Evolutionary conservation across 208 protist genomes (phyloP), one percentile per base, ranked within the genome.

Genomic region (Acanthamoeba polyphaga): DNA sequence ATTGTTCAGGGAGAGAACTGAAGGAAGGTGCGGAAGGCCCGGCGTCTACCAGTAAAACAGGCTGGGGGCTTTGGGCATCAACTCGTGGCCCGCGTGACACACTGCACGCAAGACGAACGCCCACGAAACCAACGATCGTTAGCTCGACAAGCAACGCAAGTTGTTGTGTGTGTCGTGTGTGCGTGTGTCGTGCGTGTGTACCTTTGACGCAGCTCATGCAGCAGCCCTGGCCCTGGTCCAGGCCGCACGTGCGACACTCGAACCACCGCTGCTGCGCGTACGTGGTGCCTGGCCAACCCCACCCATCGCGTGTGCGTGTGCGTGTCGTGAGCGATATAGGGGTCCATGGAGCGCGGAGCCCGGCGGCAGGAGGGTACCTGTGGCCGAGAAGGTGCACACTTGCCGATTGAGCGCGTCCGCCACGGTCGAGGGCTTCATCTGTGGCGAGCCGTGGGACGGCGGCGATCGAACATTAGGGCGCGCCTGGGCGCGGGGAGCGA

Each of bases 11-110:
- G 70, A 78, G n/a, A 15, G 34, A 2, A 8, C 4, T 2, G 43
- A 49, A 10, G 2, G 43, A 5, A 3, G 43, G 43, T 49, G 43
- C 43, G 2, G 46, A 0, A 74, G 13, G 29, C 29, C 29, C 43
- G 43, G 43, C 43, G 43, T 49, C n/a, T 51, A 84, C 74, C 74
- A 84, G n/a, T 84, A 84, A 29, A 84, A 84, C 6, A 51, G 34
- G 43, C 29, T 2, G n/a, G 12, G 9, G 8, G 8, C 0, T 9
- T n/a, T 27, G 46, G 29, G 29, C 8, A 13, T 9, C 22, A 84
- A 15, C 12, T 13, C 32, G 46, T 84, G 74, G 38, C 74, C 74
- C 46, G 74, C 74, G 46, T 84, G 74, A 22, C 74, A 84, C 17
- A 53, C 74, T 84, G 46, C 43, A 62, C 58, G 58, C 43, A 76